These are phyloP conservation scores for Kodamaea laetipori DNA, from an alignment of 805 yeast species.

Conservation along the genomic window DNA sequence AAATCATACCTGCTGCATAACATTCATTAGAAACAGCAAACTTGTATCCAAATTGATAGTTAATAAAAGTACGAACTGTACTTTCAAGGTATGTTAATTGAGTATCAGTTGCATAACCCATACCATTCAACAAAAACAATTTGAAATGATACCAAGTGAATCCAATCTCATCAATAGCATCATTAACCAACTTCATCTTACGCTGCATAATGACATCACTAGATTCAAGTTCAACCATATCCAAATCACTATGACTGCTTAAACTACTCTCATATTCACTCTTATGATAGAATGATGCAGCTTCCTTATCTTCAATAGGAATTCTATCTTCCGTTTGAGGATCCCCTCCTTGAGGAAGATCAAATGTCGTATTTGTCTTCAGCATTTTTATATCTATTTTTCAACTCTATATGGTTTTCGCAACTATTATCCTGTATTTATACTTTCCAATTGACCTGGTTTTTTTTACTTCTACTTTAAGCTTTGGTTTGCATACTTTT, in stretches of 20 bases:
- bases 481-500: neutral
- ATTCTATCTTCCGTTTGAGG: neutral
- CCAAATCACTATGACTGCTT: conserved; percentile 14
- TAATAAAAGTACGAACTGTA: conserved; percentile 47
- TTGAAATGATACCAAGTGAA: conserved; percentile 51
- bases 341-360: neutral
- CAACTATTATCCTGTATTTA: conserved; percentile 1
- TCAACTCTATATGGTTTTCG: neutral
- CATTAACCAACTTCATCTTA: conserved; percentile 32
- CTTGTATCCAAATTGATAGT: conserved; percentile 47
- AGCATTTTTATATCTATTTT: no score
- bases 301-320: conserved; percentile 10
- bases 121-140: conserved; percentile 36
- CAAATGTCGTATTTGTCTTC: no score
- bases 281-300: conserved; percentile 10
- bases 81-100: conserved; percentile 51
- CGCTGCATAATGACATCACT: conserved; percentile 20
- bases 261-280: conserved; percentile 9
- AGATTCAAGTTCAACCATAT: conserved; percentile 18
- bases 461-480: neutral
- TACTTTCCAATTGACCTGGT: neutral
- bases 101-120: conserved; percentile 47
- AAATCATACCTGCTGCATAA: conserved; percentile 45
- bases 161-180: conserved; percentile 39
- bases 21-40: conserved; percentile 44